Evolutionary conservation across 495 filamentous ascomycete genomes (phyloP), one percentile per base, ranked within the genome.

Genomic region (Penicillium manginii): DNA sequence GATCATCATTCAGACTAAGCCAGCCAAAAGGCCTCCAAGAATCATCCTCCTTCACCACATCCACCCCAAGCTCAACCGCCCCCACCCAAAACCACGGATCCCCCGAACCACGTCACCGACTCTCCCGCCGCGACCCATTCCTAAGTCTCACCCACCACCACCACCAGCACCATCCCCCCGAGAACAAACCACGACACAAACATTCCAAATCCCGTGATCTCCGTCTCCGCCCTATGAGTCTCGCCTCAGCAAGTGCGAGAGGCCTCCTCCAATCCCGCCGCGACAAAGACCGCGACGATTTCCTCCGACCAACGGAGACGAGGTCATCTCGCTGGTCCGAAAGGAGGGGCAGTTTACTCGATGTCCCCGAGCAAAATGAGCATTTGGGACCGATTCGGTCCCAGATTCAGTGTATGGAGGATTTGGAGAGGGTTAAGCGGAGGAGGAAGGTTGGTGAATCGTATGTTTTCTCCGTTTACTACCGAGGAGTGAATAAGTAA

Each of bases 371-470:
- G 15, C 58, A 64, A 54, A 63, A 61, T 40, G 74, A 72, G 21
- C 65, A 63, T 19, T 26, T 73, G 17, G 70, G 71, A 8, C 57
- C 63, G 47, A 70, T 73, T 47, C 64, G 66, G 29, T 62, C 60
- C 22, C 72, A 64, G 58, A 74, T 76, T 51, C 71, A 70, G 18
- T 76, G 71, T 10, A 70, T 71, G 63, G 75, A 72, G 31, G 77
- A 81, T 63, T 60, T 82, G 50, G 71, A 71, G 46, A 64, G 64
- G 55, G 74, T 79, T 33, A 77, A 63, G 49, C 64, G 69, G 60
- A 70, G 62, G 46, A 69, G 77, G 26, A 78, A 76, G 57, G 73
- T 67, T 58, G 74, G 75, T n/a, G 81, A 83, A 65, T 70, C 77
- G 81, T 83, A 70, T 32, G 80, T 55, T n/a, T n/a, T n/a, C n/a